Conservation (phyloP, 352 stramenopile species). For the Pythium pyrilobum region DNA sequence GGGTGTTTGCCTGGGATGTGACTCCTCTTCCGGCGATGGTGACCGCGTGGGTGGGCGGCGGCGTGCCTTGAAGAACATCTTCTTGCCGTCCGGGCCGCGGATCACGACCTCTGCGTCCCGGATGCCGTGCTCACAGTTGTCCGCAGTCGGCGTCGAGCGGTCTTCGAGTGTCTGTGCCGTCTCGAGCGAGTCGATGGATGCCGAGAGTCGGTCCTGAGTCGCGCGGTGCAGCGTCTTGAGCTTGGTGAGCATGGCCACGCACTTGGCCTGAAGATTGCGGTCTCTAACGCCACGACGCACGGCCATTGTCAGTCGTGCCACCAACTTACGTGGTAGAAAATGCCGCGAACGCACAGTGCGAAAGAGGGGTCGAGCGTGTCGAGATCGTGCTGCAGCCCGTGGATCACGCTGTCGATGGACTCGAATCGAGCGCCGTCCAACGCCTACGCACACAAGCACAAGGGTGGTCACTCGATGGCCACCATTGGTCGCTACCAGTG, state of each 20-base stretch:
- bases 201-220: background rate
- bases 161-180: background rate
- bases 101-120: conserved; percentile 30
- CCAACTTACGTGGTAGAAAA: no score
- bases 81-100: conserved; percentile 27
- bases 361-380: conserved; percentile 10
- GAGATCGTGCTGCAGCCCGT: conserved; percentile 1
- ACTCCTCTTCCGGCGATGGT: no score
- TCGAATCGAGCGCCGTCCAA: conserved; percentile 9
- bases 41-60: background rate
- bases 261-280: conserved; percentile 18
- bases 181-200: background rate
- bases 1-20: no score
- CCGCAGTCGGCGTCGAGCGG: no score
- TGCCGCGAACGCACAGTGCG: conserved; percentile 7
- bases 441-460: background rate
- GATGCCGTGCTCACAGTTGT: background rate
- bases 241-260: conserved; percentile 13
- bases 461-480: background rate
- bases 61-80: conserved; percentile 34
- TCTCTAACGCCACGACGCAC: conserved; percentile 1
- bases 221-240: conserved; percentile 1
- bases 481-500: no score
- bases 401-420: conserved; percentile 10
- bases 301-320: no score